These are phyloP conservation scores for Phytopythium oedochilum DNA, from an alignment of 352 stramenopile species.

Conservation along the genomic window DNA sequence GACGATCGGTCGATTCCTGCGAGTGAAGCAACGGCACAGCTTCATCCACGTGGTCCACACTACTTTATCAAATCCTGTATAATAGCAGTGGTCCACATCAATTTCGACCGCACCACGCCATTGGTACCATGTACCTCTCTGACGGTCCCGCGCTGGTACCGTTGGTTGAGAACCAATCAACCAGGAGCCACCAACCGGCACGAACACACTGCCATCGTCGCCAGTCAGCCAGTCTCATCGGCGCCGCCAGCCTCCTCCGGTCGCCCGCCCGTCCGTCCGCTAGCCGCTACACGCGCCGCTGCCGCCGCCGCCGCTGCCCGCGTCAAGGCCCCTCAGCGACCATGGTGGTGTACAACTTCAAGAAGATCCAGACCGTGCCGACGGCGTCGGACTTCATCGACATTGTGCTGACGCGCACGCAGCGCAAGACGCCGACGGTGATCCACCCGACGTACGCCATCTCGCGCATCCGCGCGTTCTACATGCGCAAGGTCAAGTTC, in stretches of 20 bases:
- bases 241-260: neutral
- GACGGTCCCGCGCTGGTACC: neutral
- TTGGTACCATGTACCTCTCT: neutral
- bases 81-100: no score
- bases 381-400: constrained; percentile 97
- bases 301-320: neutral
- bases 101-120: neutral
- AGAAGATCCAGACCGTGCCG: constrained; percentile 98
- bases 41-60: neutral
- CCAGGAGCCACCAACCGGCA: constrained; percentile 1
- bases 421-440: constrained; percentile 99
- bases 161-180: constrained; percentile 3
- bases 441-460: constrained; percentile 98
- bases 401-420: constrained; percentile 98
- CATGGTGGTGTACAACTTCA: constrained; percentile 99
- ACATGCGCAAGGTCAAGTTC: constrained; percentile 99
- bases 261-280: neutral
- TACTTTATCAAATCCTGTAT: neutral
- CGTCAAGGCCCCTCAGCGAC: constrained; percentile 4
- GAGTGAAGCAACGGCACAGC: no score
- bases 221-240: neutral
- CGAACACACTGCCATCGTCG: neutral
- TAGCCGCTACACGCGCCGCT: neutral
- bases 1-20: no score
- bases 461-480: constrained; percentile 92